Evolutionary conservation across 2,329 filamentous ascomycete species (phyloP).

Genomic region (Colletotrichum sp.): DNA sequence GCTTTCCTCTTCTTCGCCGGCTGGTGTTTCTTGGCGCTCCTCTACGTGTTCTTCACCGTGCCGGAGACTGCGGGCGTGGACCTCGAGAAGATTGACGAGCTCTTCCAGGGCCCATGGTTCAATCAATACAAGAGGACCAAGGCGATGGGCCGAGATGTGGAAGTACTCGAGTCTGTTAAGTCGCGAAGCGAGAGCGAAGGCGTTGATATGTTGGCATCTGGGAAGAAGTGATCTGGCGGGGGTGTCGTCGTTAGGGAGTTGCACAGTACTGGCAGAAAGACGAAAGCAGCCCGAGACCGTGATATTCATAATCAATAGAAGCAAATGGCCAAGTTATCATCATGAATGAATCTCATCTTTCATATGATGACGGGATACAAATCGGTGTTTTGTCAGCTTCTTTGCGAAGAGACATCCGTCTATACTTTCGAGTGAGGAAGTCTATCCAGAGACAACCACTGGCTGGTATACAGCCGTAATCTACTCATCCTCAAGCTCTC

Average conservation of each 20-base stretch:
- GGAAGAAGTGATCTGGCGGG: neutral
- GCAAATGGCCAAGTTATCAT: no score
- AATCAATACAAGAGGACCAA: neutral
- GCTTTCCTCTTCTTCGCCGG: neutral
- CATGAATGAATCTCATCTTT: neutral
- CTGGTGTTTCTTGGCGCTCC: slow-evolving; percentile 39
- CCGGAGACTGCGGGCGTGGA: slow-evolving; percentile 33
- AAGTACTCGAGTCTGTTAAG: neutral
- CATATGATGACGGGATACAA: neutral
- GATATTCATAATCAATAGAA: rapidly evolving
- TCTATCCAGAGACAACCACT: neutral
- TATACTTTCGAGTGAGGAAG: neutral
- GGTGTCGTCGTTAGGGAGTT: rapidly evolving
- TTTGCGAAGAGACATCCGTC: neutral
- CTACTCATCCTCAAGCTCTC: neutral
- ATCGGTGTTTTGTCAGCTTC: neutral
- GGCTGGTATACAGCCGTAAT: rapidly evolving
- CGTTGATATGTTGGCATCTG: neutral
- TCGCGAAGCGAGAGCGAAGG: neutral
- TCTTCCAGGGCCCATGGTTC: neutral
- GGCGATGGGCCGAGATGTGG: neutral
- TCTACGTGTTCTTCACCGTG: slow-evolving; percentile 41
- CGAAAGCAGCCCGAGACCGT: neutral
- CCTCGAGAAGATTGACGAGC: neutral
- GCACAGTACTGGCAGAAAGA: neutral